phyloP scores from a whole-genome alignment of 2,329 filamentous ascomycete genomes.

The Arachnomyces sp. region DNA sequence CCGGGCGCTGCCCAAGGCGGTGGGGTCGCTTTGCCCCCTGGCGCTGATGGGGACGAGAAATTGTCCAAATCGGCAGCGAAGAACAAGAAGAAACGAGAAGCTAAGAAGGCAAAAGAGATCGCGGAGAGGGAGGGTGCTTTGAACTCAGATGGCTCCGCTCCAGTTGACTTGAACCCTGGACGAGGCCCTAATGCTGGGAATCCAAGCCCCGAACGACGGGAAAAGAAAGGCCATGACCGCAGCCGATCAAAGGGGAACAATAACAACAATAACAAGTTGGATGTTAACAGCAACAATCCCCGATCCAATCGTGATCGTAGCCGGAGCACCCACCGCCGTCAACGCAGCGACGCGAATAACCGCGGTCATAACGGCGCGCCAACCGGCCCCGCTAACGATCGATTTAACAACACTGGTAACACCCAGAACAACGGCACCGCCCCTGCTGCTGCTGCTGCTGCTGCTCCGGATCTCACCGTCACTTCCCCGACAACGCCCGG shows the following conservation, averaged over 20 bases:
- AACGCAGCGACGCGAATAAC: conserved; percentile 16
- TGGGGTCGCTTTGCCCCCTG: conserved; percentile 58
- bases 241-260: conserved; percentile 44
- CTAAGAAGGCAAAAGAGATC: conserved; percentile 80
- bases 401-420: conserved; percentile 6
- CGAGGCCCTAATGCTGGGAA: neutral
- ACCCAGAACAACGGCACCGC: conserved; percentile 32
- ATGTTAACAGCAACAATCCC: conserved; percentile 19
- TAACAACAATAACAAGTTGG: conserved; percentile 24
- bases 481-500: conserved; percentile 22
- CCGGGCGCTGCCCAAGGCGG: conserved; percentile 63
- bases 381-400: conserved; percentile 5
- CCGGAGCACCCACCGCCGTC: conserved; percentile 20
- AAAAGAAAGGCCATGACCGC: conserved; percentile 47
- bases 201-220: conserved; percentile 58
- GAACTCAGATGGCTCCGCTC: conserved; percentile 43
- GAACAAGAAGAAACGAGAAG: conserved; percentile 97
- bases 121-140: conserved; percentile 51
- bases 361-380: conserved; percentile 10
- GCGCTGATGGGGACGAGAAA: conserved; percentile 60
- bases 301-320: conserved; percentile 22
- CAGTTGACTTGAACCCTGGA: conserved; percentile 24
- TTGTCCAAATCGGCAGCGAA: conserved; percentile 80
- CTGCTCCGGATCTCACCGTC: conserved; percentile 20
- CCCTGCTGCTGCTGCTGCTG: conserved; percentile 21